These are phyloP conservation scores for Hericium alpestre DNA, from an alignment of 768 basidiomycete species.

Conservation along the genomic window DNA sequence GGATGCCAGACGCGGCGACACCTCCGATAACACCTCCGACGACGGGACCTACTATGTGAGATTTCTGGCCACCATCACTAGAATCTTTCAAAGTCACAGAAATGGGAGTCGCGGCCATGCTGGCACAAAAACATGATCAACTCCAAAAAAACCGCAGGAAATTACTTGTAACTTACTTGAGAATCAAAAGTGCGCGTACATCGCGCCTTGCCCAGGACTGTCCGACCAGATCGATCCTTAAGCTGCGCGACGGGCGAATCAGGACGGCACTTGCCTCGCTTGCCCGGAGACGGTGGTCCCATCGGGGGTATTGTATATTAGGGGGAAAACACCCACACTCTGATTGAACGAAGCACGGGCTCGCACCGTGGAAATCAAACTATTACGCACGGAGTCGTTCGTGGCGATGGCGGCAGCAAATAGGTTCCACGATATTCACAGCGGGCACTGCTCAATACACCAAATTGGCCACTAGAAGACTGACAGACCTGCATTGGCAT, in stretches of 20 bases:
- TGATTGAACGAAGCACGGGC: conserved; percentile 1
- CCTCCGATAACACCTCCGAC: conserved; percentile 10
- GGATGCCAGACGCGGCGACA: not conserved
- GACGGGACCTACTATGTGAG: conserved; percentile 3
- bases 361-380: conserved; percentile 4
- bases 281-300: not conserved
- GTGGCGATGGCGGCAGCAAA: conserved; percentile 6
- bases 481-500: not conserved
- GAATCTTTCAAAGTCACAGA: no score
- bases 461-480: not conserved
- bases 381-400: not conserved
- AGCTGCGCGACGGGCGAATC: no score
- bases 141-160: no score
- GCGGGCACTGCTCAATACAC: not conserved
- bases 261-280: conserved; percentile 4
- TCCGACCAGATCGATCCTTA: not conserved
- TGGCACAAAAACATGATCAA: no score
- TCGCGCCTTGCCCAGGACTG: conserved; percentile 15
- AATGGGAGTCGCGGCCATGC: no score
- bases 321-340: conserved; percentile 3
- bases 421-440: conserved; percentile 2
- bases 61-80: no score
- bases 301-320: not conserved
- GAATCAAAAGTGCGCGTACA: conserved; percentile 13
- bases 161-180: conserved; percentile 7